phyloP scores from a whole-genome alignment of 1,284 basidiomycete genomes.

The Puccinia horiana region DNA sequence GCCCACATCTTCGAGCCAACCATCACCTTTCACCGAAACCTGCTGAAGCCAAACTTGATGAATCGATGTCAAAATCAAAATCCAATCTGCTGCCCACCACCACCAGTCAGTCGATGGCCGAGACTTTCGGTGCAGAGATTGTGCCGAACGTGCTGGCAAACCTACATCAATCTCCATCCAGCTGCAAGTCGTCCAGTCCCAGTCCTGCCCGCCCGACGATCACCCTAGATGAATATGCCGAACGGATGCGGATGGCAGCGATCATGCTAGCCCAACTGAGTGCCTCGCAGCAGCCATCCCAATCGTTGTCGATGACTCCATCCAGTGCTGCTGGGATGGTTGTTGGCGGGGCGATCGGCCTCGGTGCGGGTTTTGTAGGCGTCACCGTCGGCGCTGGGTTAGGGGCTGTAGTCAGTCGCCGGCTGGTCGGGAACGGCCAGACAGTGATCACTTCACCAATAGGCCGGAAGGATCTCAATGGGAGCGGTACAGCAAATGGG shows the following conservation, averaged over 20 bases:
- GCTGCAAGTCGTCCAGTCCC: constrained; percentile 44
- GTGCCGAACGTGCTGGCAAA: constrained; percentile 30
- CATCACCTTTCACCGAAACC: neutral
- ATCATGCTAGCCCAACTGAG: constrained; percentile 98
- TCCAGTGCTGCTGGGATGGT: constrained; percentile 56
- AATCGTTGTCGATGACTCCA: constrained; percentile 52
- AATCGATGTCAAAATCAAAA: neutral
- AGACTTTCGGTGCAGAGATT: neutral
- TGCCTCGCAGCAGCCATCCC: constrained; percentile 63
- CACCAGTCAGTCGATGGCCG: neutral
- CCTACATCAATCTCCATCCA: constrained; percentile 11
- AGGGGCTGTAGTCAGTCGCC: constrained; percentile 53
- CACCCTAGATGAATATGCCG: constrained; percentile 88
- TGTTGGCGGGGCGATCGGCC: constrained; percentile 55
- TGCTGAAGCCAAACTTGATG: neutral
- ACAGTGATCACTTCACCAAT: constrained; percentile 40
- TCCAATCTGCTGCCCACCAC: neutral
- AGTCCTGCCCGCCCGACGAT: constrained; percentile 58
- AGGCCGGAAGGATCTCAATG: constrained; percentile 46
- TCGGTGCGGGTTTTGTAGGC: constrained; percentile 55
- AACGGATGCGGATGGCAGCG: constrained; percentile 95
- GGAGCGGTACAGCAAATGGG: neutral
- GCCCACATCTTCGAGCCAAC: neutral
- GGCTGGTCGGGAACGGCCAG: constrained; percentile 27
- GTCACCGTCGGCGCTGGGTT: constrained; percentile 56